Percentiles rank a stretch among this genome's conserved stretches.
phyloP scores from a whole-genome alignment of 306 rosid genomes.

The Glycyrrhiza uralensis region DNA sequence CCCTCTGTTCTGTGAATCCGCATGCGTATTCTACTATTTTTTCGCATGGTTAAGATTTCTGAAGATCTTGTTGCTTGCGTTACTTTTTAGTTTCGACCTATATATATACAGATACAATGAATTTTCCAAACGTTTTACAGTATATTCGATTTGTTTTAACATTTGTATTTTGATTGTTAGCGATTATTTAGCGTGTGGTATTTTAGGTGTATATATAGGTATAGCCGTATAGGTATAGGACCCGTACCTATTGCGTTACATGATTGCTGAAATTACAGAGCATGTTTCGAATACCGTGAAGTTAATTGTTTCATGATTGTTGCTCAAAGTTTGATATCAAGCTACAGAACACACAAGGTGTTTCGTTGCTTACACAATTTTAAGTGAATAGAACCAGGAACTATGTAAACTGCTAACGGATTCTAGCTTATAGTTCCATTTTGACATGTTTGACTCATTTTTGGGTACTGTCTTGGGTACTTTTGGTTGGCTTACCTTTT shows the following conservation, averaged over 20 bases:
- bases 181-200: not conserved
- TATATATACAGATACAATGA: not conserved
- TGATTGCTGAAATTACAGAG: not conserved
- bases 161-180: not conserved
- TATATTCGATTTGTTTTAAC: not conserved
- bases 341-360: not conserved
- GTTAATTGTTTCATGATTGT: not conserved
- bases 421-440: not conserved
- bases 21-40: not conserved
- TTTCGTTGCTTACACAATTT: not conserved
- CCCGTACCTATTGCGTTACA: not conserved
- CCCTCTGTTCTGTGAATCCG: not conserved
- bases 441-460: not conserved
- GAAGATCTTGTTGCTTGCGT: not conserved
- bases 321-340: not conserved
- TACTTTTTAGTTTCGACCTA: not conserved
- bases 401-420: not conserved
- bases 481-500: not conserved
- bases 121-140: not conserved
- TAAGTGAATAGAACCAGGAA: not conserved
- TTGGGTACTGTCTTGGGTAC: not conserved
- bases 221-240: not conserved
- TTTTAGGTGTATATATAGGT: constrained; percentile 11
- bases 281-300: not conserved
- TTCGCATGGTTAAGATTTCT: not conserved